A percentile compares a stretch with the other conserved stretches of the same genome.
phyloP scores from a whole-genome alignment of 2,329 filamentous ascomycete genomes.

The Diaporthe caulivora region DNA sequence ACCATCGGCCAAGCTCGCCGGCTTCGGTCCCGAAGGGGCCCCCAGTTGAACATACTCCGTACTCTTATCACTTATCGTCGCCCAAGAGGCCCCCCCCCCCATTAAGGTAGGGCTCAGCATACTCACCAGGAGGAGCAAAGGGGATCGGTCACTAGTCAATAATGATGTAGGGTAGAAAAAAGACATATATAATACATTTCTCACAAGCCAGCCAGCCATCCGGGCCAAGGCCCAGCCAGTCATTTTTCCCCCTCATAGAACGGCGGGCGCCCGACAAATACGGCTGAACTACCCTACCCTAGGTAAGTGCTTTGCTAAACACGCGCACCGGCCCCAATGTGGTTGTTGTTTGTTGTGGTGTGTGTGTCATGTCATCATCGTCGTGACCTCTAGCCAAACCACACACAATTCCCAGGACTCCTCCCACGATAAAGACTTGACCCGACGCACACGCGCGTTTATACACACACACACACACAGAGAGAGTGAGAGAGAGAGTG shows the following conservation, averaged over 20 bases:
- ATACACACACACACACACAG: slow-evolving; percentile 6
- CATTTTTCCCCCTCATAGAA: too few relatives aligned
- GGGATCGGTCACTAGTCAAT: too few relatives aligned
- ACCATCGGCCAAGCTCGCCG: not conserved
- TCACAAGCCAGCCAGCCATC: slow-evolving; percentile 16
- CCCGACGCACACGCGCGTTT: too few relatives aligned
- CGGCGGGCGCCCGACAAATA: not conserved
- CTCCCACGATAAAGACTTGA: not conserved
- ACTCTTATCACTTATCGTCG: too few relatives aligned
- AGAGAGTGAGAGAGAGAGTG: too few relatives aligned
- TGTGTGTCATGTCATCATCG: not conserved
- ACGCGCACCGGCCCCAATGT: not conserved
- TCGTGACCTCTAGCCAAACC: slow-evolving; percentile 15
- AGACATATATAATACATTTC: slow-evolving; percentile 26
- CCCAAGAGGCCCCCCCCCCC: too few relatives aligned
- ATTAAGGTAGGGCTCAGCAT: too few relatives aligned
- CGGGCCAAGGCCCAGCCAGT: not conserved
- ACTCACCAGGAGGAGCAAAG: too few relatives aligned
- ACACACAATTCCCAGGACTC: not conserved
- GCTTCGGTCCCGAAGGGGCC: not conserved
- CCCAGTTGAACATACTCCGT: too few relatives aligned
- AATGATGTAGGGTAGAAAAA: not conserved
- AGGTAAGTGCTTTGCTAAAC: too few relatives aligned
- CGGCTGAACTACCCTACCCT: not conserved
- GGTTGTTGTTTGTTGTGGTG: too few relatives aligned